Conservation (phyloP, 2,329 filamentous ascomycete species). For the Arthrobotrys sinensis region DNA sequence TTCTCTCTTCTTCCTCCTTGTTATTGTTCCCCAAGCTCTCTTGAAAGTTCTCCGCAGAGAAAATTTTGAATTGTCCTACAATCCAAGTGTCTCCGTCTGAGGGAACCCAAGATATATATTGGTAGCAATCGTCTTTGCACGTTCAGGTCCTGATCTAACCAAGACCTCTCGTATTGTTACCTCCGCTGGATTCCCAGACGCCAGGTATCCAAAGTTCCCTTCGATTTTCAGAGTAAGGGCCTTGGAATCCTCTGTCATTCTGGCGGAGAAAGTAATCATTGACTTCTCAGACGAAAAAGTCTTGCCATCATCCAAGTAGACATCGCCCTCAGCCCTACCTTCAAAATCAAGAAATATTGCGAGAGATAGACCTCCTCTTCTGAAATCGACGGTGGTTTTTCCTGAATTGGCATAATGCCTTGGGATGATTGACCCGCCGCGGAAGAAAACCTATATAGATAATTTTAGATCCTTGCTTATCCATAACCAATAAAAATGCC, state of each 20-base stretch:
- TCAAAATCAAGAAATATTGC: slow-evolving; percentile 24
- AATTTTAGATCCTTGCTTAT: background rate
- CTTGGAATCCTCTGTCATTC: background rate
- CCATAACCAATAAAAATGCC: background rate
- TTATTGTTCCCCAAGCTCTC: background rate
- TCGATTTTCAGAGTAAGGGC: background rate
- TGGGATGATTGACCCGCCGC: slow-evolving; percentile 47
- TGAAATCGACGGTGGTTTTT: slow-evolving; percentile 53
- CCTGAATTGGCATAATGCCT: slow-evolving; percentile 44
- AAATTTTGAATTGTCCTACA: slow-evolving; percentile 13
- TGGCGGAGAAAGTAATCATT: slow-evolving; percentile 23
- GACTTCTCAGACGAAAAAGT: slow-evolving; percentile 30
- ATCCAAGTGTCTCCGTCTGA: slow-evolving; percentile 3
- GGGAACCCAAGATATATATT: slow-evolving; percentile 8
- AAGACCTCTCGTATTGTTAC: slow-evolving; percentile 31
- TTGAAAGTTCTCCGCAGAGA: background rate
- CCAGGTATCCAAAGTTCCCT: slow-evolving; percentile 28
- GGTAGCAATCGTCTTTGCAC: background rate
- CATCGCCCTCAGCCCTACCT: slow-evolving; percentile 14
- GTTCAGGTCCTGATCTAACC: background rate
- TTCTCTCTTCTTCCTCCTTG: background rate
- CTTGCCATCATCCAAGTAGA: slow-evolving; percentile 44
- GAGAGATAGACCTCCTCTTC: slow-evolving; percentile 36
- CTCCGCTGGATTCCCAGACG: slow-evolving; percentile 2
- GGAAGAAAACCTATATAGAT: slow-evolving; percentile 22